A percentile compares a stretch with the other conserved stretches of the same genome.
These are phyloP conservation scores for Aspergillus sp. DNA, from an alignment of 2,329 filamentous ascomycete species.

Conservation along the genomic window DNA sequence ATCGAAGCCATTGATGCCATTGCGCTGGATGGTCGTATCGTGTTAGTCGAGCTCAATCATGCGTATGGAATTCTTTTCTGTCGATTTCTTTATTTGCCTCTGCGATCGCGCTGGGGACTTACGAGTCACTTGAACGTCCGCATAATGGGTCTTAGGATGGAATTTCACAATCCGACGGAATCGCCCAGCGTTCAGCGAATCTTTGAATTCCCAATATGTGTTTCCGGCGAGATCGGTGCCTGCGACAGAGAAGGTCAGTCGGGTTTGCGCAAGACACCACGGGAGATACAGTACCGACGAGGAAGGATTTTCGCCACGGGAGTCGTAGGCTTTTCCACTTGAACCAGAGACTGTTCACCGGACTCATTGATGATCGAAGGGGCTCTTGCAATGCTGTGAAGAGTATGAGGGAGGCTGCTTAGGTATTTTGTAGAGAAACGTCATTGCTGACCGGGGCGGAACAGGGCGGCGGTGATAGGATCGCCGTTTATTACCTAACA, in stretches of 20 bases:
- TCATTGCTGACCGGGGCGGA: constrained; percentile 3
- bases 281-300: constrained; percentile 49
- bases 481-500: background rate
- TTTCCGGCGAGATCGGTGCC: constrained; percentile 63
- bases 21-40: constrained; percentile 48
- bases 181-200: constrained; percentile 53
- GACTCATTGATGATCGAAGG: constrained; percentile 32
- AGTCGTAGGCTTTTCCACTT: constrained; percentile 63
- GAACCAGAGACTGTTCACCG: constrained; percentile 54
- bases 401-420: too few relatives aligned
- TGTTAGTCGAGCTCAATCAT: constrained; percentile 16
- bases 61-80: background rate
- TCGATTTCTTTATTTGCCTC: background rate
- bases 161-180: constrained; percentile 60
- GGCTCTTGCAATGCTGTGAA: too few relatives aligned
- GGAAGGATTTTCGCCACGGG: constrained; percentile 61
- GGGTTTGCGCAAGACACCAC: background rate
- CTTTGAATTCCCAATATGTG: constrained; percentile 67
- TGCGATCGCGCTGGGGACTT: constrained; percentile 19
- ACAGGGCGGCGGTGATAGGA: constrained; percentile 4
- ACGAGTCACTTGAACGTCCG: constrained; percentile 62
- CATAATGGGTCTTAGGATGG: constrained; percentile 52
- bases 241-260: constrained; percentile 25
- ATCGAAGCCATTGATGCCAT: constrained; percentile 69
- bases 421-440: too few relatives aligned